A percentile compares a stretch with the other conserved stretches of the same genome.
Conservation (phyloP, 2,329 filamentous ascomycete species). For the Alternaria consortialis region DNA sequence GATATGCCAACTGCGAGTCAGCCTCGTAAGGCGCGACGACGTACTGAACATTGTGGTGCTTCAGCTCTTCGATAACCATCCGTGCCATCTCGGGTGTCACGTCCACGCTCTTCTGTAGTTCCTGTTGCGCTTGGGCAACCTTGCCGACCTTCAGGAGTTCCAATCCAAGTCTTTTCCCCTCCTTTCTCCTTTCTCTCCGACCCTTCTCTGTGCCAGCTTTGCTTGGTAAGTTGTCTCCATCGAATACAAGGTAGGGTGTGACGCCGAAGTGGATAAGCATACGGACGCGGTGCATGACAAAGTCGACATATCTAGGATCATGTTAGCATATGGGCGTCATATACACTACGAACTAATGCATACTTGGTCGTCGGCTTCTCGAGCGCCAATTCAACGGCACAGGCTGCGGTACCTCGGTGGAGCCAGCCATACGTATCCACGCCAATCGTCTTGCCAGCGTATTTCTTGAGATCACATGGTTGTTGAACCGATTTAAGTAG, state of each 20-base stretch:
- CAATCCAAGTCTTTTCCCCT: slow-evolving; percentile 77
- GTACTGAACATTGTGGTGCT: slow-evolving; percentile 80
- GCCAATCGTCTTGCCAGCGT: slow-evolving; percentile 85
- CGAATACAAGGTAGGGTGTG: slow-evolving; percentile 94
- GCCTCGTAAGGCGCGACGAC: slow-evolving; percentile 97
- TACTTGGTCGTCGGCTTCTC: slow-evolving; percentile 89
- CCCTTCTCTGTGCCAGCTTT: slow-evolving; percentile 87
- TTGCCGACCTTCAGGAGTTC: slow-evolving; percentile 86
- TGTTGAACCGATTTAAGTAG: slow-evolving; percentile 97
- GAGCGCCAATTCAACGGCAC: slow-evolving; percentile 88
- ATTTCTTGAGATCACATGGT: slow-evolving; percentile 85
- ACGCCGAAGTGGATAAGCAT: slow-evolving; percentile 96
- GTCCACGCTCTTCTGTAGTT: slow-evolving; percentile 95
- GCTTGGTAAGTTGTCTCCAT: slow-evolving; percentile 93
- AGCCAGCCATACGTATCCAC: slow-evolving; percentile 99
- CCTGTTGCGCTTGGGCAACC: slow-evolving; percentile 77
- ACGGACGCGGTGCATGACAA: slow-evolving; percentile 85
- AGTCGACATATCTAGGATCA: slow-evolving; percentile 80
- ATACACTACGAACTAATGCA: slow-evolving; percentile 37
- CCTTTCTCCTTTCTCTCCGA: slow-evolving; percentile 76
- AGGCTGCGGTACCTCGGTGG: slow-evolving; percentile 88
- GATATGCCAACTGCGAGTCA: slow-evolving; percentile 93
- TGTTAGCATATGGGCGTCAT: slow-evolving; percentile 18
- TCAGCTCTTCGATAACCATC: slow-evolving; percentile 89
- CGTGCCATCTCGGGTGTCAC: slow-evolving; percentile 96